Conservation (phyloP, 1,139 yeast species). For the Pneumocystis jirovecii region DNA sequence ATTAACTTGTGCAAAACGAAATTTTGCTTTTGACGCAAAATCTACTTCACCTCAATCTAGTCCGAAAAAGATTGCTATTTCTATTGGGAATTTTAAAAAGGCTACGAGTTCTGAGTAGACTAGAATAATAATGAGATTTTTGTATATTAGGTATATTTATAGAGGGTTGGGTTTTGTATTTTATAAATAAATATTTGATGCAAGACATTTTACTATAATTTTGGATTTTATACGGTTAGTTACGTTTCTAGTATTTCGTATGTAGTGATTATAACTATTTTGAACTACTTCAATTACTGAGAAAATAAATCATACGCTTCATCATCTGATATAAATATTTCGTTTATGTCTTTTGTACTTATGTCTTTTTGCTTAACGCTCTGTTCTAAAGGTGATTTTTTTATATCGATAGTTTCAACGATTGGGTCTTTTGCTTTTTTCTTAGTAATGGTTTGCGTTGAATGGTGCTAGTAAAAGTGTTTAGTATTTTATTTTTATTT, state of each 20-base stretch:
- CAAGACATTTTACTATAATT: not conserved
- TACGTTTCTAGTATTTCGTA: too few species aligned
- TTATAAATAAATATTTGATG: not conserved
- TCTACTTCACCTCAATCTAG: not conserved
- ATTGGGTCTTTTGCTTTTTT: not conserved
- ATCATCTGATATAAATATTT: not conserved
- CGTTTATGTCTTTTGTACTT: not conserved
- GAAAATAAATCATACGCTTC: not conserved
- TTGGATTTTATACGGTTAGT: not conserved
- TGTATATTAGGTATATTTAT: not conserved
- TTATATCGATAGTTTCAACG: not conserved
- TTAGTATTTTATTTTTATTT: not conserved
- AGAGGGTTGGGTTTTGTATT: not conserved
- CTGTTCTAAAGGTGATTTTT: not conserved
- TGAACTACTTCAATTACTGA: not conserved
- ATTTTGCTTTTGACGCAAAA: not conserved
- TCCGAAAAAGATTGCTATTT: not conserved
- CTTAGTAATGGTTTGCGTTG: not conserved
- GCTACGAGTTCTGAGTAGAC: not conserved
- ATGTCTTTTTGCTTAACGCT: not conserved
- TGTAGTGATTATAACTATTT: not conserved
- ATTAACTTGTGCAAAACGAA: not conserved
- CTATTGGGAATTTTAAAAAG: not conserved
- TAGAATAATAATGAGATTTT: not conserved
- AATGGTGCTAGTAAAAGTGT: not conserved